Base-by-base conservation (phyloP, 75 land plant species). In the Selaginella tamariscina region DNA sequence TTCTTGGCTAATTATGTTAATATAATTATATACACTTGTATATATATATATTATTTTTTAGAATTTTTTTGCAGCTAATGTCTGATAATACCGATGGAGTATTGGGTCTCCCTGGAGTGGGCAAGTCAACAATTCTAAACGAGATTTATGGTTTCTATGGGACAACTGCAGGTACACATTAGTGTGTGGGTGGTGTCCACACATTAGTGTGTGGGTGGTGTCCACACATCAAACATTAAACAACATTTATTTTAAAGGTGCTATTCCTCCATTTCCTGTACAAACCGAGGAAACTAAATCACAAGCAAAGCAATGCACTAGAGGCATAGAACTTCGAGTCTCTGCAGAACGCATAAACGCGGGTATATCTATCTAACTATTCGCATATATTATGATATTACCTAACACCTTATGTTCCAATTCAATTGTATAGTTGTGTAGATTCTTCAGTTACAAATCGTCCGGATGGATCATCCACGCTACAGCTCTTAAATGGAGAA, bases 1-100 rank as follows among this genome's bases (percentile, higher is more conserved):
- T n/a, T n/a, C n/a, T n/a, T n/a, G n/a, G n/a, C n/a, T n/a, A n/a
- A n/a, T n/a, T n/a, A n/a, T n/a, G n/a, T n/a, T n/a, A n/a, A n/a
- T n/a, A n/a, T n/a, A n/a, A n/a, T n/a, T n/a, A n/a, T n/a, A n/a
- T n/a, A n/a, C n/a, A n/a, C n/a, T n/a, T n/a, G n/a, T n/a, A n/a
- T n/a, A n/a, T n/a, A n/a, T n/a, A n/a, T n/a, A n/a, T n/a, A n/a
- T n/a, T n/a, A n/a, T n/a, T n/a, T n/a, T n/a, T n/a, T n/a, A n/a
- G n/a, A n/a, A n/a, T n/a, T n/a, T n/a, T n/a, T 55, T 26, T 67
- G 83, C 85, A 94, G 98, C 86, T 86, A 69, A 33, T 94, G 74
- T 83, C 98, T 2, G 98, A 94, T 67, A 94, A 94, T 64, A 83
- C 83, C 1, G 98, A 94, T 31, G 96, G 98, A 0, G 79, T 94